A percentile compares a stretch with the other conserved stretches of the same genome.
phyloP scores from a whole-genome alignment of 2,329 filamentous ascomycete species.

The Diaporthe helianthi region DNA sequence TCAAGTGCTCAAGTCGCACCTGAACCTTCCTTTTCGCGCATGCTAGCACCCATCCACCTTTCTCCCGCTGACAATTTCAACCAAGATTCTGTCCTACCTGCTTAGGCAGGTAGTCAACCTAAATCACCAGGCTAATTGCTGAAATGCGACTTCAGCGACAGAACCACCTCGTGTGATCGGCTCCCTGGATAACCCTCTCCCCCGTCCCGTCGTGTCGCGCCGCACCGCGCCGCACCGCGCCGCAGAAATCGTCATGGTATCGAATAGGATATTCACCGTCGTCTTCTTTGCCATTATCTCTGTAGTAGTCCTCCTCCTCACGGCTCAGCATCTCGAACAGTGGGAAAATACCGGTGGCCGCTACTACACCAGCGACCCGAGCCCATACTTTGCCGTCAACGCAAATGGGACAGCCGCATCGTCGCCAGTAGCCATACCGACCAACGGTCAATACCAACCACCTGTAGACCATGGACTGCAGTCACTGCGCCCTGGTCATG shows the following conservation, averaged over 20 bases:
- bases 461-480: neutral
- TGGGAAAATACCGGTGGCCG: constrained; percentile 43
- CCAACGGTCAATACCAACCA: neutral
- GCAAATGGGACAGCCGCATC: constrained; percentile 2
- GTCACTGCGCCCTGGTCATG: neutral
- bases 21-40: too few relatives aligned
- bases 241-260: constrained; percentile 38
- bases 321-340: constrained; percentile 42
- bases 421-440: neutral
- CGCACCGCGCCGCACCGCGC: neutral
- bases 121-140: neutral
- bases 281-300: constrained; percentile 41
- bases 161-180: neutral
- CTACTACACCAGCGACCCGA: constrained; percentile 37
- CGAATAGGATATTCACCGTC: constrained; percentile 41
- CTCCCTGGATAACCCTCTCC: neutral
- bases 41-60: too few relatives aligned
- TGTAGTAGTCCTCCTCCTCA: constrained; percentile 44
- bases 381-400: constrained; percentile 30
- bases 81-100: neutral
- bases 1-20: too few relatives aligned
- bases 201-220: neutral
- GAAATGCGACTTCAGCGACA: neutral
- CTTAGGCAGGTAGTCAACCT: too few relatives aligned
- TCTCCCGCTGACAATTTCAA: neutral